Evolutionary conservation across 495 filamentous ascomycete species (phyloP), one percentile per base, ranked within the genome.

Genomic region (Hypoxylon subgilvum): DNA sequence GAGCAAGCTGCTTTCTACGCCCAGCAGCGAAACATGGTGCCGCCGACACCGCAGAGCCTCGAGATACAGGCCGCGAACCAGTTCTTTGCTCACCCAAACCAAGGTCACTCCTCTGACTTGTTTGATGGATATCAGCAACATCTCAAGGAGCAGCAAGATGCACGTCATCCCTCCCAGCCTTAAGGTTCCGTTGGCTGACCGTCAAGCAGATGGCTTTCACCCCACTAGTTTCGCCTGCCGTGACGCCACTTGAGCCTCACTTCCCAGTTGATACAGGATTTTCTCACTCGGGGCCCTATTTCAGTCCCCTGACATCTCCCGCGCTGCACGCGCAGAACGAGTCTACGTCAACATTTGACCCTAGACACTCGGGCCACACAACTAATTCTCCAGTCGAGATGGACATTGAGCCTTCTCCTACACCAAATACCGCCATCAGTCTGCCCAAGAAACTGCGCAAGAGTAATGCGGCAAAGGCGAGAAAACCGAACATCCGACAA

Each of bases 281-380:
- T 68, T 85, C 87, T 9, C 84, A 91, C 9, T 88, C 89, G 7
- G 86, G 88, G n/a, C 90, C 91, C 35, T 92, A 94, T 70, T 96
- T 97, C 67, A 97, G 91, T 61, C 94, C 94, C 4, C 77, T 98
- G 36, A 95, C 89, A 1, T 97, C 94, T 18, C 94, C 94, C 0
- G 92, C 93, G 3, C 79, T 97, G 25, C 86, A 93, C 69, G 89
- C 90, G 8, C 91, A 95, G 68, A 85, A 85, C 49, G 72, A 85
- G 38, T 56, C 72, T 65, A 70, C 70, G 50, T 76, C 65, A 9
- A 52, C 65, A 22, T 79, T 74, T 52, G 76, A 81, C 22, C 73
- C 75, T 38, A 67, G 73, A 14, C 69, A 70, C 35, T 66, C 72
- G 14, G 55, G 65, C 3, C 53, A 72, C 13, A 72, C 71, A 4